Base-by-base conservation (phyloP, 768 basidiomycete species). In the Sarcodon sp. region DNA sequence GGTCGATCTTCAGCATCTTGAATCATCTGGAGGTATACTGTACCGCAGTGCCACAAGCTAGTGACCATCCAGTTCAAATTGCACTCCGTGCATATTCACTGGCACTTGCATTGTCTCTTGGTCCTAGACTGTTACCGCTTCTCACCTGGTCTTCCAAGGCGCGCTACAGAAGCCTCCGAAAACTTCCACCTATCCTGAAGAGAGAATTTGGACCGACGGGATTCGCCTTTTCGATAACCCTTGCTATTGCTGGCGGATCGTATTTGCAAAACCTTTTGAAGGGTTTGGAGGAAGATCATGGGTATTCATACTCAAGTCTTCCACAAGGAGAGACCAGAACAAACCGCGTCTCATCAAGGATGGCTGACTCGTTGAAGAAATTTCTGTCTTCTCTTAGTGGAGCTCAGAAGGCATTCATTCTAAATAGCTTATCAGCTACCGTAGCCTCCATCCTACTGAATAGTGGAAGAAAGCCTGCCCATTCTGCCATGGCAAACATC, bases 71-170 rank as follows among this genome's bases (percentile, higher is more conserved):
- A 2, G 54, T 68, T 11, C 78, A 77, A 47, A 66, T 84, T 37
- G 71, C 79, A 1, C 58, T 82, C 32, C 72, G 85, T 53, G 82
- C 87, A 0, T 88, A 86, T 61, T 69, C 67, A 4, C 72, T 88
- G 8, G 70, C 76, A 0, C 66, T 84, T 7, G 79, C 75, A 1
- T 69, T 87, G 16, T 76, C 77, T 1, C 69, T 88, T n/a, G 77
- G 76, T 2, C 85, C 86, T 1, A 68, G 75, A 2, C 62, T 86
- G 8, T 50, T 85, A 3, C 76, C 79, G 1, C 69, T 81, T 50
- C 33, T 77, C 9, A 61, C 66, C 1, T 63, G 72, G 4, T 7
- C 27, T 13, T 7, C 27, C 21, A 27, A 27, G 21, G 21, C 21
- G 21, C 21, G 21, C 21, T 27, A 2, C 21, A 27, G 21, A 27